Evolutionary conservation across 2,329 filamentous ascomycete genomes (phyloP).

Genomic region (Penicillium expansum): DNA sequence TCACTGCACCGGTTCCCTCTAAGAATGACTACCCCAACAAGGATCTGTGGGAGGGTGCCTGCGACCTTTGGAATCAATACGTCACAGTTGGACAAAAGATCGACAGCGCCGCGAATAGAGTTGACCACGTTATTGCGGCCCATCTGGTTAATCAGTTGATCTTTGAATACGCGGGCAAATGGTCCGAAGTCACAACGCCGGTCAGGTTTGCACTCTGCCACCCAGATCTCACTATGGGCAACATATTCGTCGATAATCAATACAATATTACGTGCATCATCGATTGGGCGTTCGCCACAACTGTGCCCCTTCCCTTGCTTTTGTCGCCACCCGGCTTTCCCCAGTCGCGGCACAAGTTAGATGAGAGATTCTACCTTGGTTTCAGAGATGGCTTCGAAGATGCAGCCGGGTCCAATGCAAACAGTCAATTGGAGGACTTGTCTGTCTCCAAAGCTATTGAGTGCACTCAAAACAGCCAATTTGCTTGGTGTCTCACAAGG

Average conservation of each 20-base stretch:
- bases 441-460: not conserved
- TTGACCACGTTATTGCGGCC: not conserved
- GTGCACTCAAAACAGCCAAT: not conserved
- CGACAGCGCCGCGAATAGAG: not conserved
- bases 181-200: not conserved
- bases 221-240: not conserved
- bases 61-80: not conserved
- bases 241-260: slow-evolving; percentile 1
- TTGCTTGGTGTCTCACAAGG: not conserved
- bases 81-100: not conserved
- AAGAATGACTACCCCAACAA: not conserved
- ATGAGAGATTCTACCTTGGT: not conserved
- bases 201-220: not conserved
- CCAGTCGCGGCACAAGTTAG: not conserved
- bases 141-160: not conserved
- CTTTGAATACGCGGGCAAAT: not conserved
- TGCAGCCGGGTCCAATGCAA: not conserved
- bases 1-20: not conserved
- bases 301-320: not conserved
- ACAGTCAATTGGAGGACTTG: not conserved
- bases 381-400: not conserved
- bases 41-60: not conserved
- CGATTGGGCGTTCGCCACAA: not conserved
- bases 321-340: not conserved
- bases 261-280: not conserved